Conservation (phyloP, 75 land plant species). For the Cunninghamia lanceolata region DNA sequence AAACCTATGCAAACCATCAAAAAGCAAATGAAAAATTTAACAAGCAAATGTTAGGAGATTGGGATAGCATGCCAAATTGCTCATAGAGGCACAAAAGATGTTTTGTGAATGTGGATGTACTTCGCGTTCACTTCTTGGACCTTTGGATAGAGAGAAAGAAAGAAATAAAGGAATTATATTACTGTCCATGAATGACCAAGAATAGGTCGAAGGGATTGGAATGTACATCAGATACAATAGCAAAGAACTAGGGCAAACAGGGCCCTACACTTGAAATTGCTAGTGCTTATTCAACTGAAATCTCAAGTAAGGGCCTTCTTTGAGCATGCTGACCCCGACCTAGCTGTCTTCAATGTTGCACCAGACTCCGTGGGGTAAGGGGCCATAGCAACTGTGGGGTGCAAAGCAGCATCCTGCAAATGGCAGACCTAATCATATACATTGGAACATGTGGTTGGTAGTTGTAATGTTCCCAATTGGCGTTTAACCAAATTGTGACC, state of each 20-base stretch:
- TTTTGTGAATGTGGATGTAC: not conserved
- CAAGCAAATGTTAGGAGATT: not conserved
- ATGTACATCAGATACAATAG: no score
- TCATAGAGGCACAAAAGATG: not conserved
- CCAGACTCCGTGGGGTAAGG: not conserved
- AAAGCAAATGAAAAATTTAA: not conserved
- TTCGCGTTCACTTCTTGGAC: not conserved
- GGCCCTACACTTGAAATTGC: not conserved
- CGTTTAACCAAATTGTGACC: no score
- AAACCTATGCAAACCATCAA: not conserved
- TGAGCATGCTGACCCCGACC: not conserved
- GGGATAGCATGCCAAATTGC: not conserved
- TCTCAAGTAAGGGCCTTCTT: no score
- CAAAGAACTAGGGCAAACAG: no score
- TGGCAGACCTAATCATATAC: not conserved
- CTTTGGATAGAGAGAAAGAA: not conserved
- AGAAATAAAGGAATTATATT: no score
- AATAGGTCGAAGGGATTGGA: no score
- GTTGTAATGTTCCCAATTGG: no score
- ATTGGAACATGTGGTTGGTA: not conserved
- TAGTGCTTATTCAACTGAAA: no score
- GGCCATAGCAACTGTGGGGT: not conserved
- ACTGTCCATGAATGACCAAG: no score
- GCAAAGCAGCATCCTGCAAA: not conserved
- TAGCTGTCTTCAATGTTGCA: not conserved